phyloP scores from a whole-genome alignment of 2,329 filamentous ascomycete genomes.

The Microsporum audouinii region DNA sequence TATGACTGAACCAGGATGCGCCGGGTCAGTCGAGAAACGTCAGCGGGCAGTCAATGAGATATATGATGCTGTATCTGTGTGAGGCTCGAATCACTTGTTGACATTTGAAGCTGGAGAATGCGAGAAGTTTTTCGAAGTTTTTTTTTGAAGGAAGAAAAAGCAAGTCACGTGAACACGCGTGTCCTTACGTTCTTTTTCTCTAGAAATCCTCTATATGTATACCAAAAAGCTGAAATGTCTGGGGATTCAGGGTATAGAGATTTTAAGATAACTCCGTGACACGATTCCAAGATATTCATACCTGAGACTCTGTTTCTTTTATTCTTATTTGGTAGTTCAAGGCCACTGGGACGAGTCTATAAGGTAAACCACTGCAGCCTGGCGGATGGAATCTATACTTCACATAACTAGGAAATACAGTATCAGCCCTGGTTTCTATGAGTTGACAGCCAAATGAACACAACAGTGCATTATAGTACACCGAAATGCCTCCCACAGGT shows the following conservation, averaged over 20 bases:
- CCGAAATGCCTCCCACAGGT: not conserved
- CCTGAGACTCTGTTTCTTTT: not conserved
- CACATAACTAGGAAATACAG: not conserved
- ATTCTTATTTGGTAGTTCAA: not conserved
- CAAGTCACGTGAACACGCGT: constrained; percentile 5
- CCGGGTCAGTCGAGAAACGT: constrained; percentile 39
- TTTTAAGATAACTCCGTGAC: too few relatives aligned
- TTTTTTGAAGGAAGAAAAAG: not conserved
- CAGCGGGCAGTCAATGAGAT: not conserved
- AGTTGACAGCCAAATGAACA: not conserved
- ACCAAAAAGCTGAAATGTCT: too few relatives aligned
- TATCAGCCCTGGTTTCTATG: not conserved
- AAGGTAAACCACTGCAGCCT: not conserved
- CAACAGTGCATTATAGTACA: not conserved
- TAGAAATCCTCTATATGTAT: too few relatives aligned
- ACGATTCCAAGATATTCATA: too few relatives aligned
- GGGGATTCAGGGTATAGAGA: too few relatives aligned
- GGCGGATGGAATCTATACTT: not conserved
- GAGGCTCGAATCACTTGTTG: not conserved
- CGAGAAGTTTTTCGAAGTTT: not conserved
- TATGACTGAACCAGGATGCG: constrained; percentile 46
- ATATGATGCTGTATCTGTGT: not conserved
- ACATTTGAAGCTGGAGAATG: not conserved
- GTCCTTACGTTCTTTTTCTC: not conserved
- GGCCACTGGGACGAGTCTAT: not conserved